Conservation (phyloP, 352 stramenopile genomes). For the Sclerospora graminicola region DNA sequence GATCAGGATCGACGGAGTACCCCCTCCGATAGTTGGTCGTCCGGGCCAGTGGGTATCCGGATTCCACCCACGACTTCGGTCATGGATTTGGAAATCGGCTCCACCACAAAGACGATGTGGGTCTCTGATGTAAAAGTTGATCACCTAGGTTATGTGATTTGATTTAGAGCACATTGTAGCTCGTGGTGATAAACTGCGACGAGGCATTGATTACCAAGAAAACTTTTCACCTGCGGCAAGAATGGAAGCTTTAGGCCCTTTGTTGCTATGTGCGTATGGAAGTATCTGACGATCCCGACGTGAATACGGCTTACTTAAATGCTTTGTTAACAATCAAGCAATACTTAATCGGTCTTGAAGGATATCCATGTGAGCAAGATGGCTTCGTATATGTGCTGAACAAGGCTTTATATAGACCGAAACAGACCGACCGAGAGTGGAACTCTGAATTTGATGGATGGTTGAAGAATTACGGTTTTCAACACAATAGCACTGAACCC, state of each 20-base stretch:
- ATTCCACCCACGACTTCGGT: too few relatives aligned
- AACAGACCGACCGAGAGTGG: conserved; percentile 11
- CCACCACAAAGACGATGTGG: conserved; percentile 10
- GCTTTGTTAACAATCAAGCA: conserved; percentile 4
- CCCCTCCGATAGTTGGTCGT: too few relatives aligned
- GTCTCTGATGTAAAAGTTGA: conserved; percentile 3
- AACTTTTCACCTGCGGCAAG: conserved; percentile 4
- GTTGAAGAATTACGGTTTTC: too few relatives aligned
- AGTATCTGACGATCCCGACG: neutral
- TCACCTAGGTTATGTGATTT: neutral
- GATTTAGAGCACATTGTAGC: conserved; percentile 1
- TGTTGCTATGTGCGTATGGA: neutral
- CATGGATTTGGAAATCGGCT: too few relatives aligned
- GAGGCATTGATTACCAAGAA: conserved; percentile 7
- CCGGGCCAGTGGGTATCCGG: too few relatives aligned
- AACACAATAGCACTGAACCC: conserved; percentile 9
- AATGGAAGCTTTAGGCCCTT: conserved; percentile 6
- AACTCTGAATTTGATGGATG: too few relatives aligned
- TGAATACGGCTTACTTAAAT: conserved; percentile 6
- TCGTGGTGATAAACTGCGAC: conserved; percentile 1
- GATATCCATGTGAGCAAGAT: conserved; percentile 8
- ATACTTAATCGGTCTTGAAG: conserved; percentile 3
- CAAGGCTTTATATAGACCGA: conserved; percentile 15
- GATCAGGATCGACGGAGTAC: too few relatives aligned
- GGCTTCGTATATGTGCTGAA: conserved; percentile 6